Percentiles rank a stretch among this genome's conserved stretches.
Evolutionary conservation across 306 rosid species (phyloP).

Genomic region (Trichosanthes cucumerina): DNA sequence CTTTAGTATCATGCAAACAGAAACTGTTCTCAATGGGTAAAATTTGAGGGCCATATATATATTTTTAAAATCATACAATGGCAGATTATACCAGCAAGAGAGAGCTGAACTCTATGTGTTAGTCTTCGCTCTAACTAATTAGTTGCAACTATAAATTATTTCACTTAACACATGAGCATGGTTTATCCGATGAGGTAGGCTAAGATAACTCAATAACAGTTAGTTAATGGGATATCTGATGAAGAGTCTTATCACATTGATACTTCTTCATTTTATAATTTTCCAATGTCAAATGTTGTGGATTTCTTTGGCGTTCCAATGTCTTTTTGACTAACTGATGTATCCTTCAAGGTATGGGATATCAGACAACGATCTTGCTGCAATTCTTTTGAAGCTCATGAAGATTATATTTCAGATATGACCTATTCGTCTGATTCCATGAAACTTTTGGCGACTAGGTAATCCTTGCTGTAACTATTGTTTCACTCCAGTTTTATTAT

Average conservation of each 20-base stretch:
- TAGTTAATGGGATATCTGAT: neutral
- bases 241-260: neutral
- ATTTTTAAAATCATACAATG: neutral
- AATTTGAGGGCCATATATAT: too few species aligned
- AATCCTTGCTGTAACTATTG: neutral
- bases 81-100: neutral
- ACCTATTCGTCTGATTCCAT: constrained; percentile 63
- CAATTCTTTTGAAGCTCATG: constrained; percentile 59
- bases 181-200: neutral
- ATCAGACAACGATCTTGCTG: constrained; percentile 75
- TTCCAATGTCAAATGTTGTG: neutral
- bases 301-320: neutral
- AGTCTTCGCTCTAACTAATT: neutral
- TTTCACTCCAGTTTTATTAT: neutral
- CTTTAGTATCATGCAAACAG: too few species aligned
- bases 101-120: neutral
- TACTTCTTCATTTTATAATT: neutral
- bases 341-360: constrained; percentile 64
- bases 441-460: constrained; percentile 84
- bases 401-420: constrained; percentile 77
- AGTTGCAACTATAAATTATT: neutral
- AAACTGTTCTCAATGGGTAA: too few species aligned
- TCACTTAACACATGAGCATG: neutral
- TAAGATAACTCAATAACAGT: neutral
- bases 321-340: neutral